Base-by-base conservation (phyloP, 2,329 filamentous ascomycete species). In the Neonectria magnoliae region DNA sequence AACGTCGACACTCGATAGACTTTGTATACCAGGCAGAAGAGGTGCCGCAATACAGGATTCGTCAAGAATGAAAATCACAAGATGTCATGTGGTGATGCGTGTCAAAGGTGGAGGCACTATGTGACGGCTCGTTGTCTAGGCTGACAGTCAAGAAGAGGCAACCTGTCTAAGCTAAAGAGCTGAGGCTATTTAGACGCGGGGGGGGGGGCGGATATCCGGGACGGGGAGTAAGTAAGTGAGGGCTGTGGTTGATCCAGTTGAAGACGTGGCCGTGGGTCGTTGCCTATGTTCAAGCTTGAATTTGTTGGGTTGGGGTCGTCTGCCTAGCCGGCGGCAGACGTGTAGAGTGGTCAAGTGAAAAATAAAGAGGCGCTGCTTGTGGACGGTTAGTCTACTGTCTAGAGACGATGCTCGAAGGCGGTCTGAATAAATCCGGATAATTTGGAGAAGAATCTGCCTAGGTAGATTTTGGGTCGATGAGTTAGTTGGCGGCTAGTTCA, bases 11-110 rank as follows among this genome's bases (percentile, higher is more conserved):
- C 25, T 52, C 51, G 60, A 68, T 71, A 73, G 70, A 73, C 58
- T 51, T 71, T 71, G 66, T 69, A 71, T 68, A 68, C 55, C 56
- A 69, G 61, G 60, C 56, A 56, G 58, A 47, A 58, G 52, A 45
- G 57, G 41, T 47, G 42, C 47, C 41, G 42, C 27, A 51, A 65
- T 57, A 57, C 58, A 67, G 54, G 57, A 62, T 52, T 36, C 33
- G n/a, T 20, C n/a, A 33, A 5, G n/a, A 5, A 45, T 51, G 51
- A 41, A 38, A 20, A 11, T 20, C 6, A 38, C 36, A 13, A 38
- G 44, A 62, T 53, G 60, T 4, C 38, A 27, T 36, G 10, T 3
- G 14, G 27, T 33, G 27, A 51, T 33, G 29, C 20, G 27, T 10
- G 27, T 5, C 48, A 9, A 51, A 6, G 5, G 27, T 22, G 27